phyloP scores from a whole-genome alignment of 169 alveolate species.

The Babesia sp. region DNA sequence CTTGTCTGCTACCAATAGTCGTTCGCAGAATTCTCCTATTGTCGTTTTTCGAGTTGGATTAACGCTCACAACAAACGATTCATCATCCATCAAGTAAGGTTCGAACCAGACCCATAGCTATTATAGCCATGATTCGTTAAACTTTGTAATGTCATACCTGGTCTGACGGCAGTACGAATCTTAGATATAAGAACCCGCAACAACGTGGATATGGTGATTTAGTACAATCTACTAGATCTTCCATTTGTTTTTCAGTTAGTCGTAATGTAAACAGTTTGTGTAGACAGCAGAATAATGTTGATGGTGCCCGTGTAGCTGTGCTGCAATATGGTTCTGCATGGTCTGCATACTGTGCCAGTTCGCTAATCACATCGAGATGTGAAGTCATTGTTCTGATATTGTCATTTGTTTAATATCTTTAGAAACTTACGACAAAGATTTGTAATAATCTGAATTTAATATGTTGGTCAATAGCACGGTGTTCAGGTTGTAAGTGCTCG shows the following conservation, averaged over 20 bases:
- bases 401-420: too few relatives aligned
- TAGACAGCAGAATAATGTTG: constrained; percentile 77
- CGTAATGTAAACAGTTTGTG: constrained; percentile 71
- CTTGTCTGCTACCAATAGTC: constrained; percentile 70
- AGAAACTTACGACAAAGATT: constrained; percentile 60
- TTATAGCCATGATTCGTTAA: not conserved
- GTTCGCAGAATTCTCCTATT: constrained; percentile 71
- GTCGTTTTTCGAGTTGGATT: constrained; percentile 63
- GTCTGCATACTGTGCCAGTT: constrained; percentile 73
- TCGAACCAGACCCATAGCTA: constrained; percentile 80
- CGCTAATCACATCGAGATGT: constrained; percentile 66
- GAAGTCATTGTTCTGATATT: constrained; percentile 67
- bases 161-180: constrained; percentile 61
- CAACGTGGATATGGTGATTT: constrained; percentile 65
- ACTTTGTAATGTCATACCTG: constrained; percentile 27
- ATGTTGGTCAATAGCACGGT: constrained; percentile 73
- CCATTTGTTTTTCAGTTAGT: constrained; percentile 74
- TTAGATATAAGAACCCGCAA: constrained; percentile 64
- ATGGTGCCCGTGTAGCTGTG: constrained; percentile 76
- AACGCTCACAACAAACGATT: constrained; percentile 59
- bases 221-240: constrained; percentile 31
- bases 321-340: constrained; percentile 79
- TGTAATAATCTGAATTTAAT: constrained; percentile 75
- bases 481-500: constrained; percentile 73
- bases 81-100: constrained; percentile 76